Evolutionary conservation across 108 stramenopile species (phyloP), one percentile per base, ranked within the genome.

Genomic region (Thalassiosira profunda): DNA sequence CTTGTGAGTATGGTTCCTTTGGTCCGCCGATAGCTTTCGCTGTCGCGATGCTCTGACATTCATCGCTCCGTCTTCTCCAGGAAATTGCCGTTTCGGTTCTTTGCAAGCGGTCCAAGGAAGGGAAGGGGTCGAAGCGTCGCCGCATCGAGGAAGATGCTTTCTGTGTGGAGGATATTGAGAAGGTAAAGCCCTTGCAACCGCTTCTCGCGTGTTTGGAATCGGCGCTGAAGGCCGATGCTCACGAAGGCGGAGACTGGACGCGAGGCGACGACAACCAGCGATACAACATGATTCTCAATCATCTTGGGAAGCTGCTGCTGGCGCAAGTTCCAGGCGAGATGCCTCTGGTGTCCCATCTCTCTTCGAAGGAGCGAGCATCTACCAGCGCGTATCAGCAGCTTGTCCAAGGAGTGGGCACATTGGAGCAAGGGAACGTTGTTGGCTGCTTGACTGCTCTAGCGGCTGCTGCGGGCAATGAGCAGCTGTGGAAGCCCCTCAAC

Each of bases 401-500:
- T 21, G 74, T 92, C 3, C 80, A 85, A 57, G 90, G 90, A 5
- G 63, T 49, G 0, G 76, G 76, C 29, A 79, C 80, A 25, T 61
- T 74, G 54, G 78, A 79, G 21, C 78, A 79, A 15, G 94, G 94
- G 2, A 85, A 79, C 58, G 89, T 95, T 8, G 72, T 87, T 5
- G 82, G 78, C 14, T 92, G 89, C 43, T 25, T 95, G 5, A 86
- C 85, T 1, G 87, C 91, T 5, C 73, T 96, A 28, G 95, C 95
- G 7, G 51, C 79, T 15, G 95, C 95, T 18, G 92, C 90, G 48
- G 95, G 95, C 2, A 86, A 92, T 44, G 95, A 96, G 51, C 89
- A 88, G 73, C 65, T 93, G 11, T 96, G 95, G 95, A 96, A 96
- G 58, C 92, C 95, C 15, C 77, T 96, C 9, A 96, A 96, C 71